Evolutionary conservation across 208 protist genomes (phyloP), one percentile per base, ranked within the genome.

Genomic region (Trypanosomatidae sp.): DNA sequence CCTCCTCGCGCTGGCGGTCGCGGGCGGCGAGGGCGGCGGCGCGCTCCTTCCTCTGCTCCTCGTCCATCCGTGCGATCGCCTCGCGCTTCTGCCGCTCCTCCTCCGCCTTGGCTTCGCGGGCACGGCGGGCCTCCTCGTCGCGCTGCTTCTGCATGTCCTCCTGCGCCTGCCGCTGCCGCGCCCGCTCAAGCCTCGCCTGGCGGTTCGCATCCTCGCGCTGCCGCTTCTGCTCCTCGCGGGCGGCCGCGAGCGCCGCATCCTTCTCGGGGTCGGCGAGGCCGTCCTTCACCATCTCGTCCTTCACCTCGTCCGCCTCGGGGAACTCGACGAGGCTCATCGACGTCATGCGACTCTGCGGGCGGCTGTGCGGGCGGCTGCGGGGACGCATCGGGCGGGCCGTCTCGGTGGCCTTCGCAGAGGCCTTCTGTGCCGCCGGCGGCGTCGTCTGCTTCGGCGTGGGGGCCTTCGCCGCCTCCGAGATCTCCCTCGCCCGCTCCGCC

Each of bases 271-370:
- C 52, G 22, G 59, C 62, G 10, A 83, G 69, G 8, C 56, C 74
- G 46, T 66, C 79, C 22, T 67, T 41, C n/a, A 79, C 82, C 67
- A 85, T 66, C 46, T 87, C 82, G 30, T 87, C 85, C 46, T 82
- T 78, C 43, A 95, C 47, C 72, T 95, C 88, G 30, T 91, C 77
- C 30, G 80, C 90, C 65, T 79, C 70, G 5, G 90, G 90, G 66
- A 95, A 84, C 53, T 88, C 85, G 12, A 91, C 72, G 44, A 86
- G 74, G 52, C 80, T 82, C 62, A 93, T 88, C 65, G 80, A 87
- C 22, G 87, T 70, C 58, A 83, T 77, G 66, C 80, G 82, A 36
- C 75, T 89, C 74, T 77, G 22, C 19, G 77, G 72, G 19, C 86
- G 81, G 10, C 73, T 79, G 5, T 78, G 71, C 66, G 75, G 81